Evolutionary conservation across 2,329 filamentous ascomycete genomes (phyloP), one percentile per base, ranked within the genome.

Genomic region (Amphichorda felina): DNA sequence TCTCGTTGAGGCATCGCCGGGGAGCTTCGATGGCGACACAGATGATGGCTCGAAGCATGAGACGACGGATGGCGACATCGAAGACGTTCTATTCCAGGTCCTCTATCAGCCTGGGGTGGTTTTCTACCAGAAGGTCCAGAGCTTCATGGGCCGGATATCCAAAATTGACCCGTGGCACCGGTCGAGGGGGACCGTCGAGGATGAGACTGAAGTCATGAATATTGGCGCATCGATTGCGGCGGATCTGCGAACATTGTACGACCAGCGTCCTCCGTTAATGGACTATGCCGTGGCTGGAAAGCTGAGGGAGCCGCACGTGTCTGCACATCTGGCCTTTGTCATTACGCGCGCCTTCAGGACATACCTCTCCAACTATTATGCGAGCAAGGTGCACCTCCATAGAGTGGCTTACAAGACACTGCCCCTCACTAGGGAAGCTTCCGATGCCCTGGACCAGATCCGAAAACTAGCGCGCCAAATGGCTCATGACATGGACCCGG

Each of bases 71-170:
- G 45, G 51, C 9, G 60, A 63, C 33, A 60, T 60, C 10, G 64
- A 71, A 33, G 66, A 72, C 28, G 61, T 68, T 2, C 50, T 75
- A 0, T 72, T 72, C 39, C 66, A 72, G 39, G 59, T 68, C 0
- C 49, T 73, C 3, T 72, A 70, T 41, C 64, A 70, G n/a, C 69
- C 68, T 0, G 68, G 68, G 0, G 63, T 72, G 15, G 54, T 68
- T 3, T 75, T 75, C 47, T 75, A 70, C 42, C 69, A 74, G 37
- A 69, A 72, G 40, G 66, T 73, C 0, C 70, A 71, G 45, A 68
- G 63, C 24, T 72, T 73, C 45, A 71, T 72, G 54, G 70, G 70
- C 2, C 59, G 67, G 5, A 72, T 74, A 33, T 68, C 69, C 6
- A 62, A 65, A 37, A 72, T 74, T 36, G 68, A 73, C 37, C 68